A percentile compares a stretch with the other conserved stretches of the same genome.
Evolutionary conservation across 371 early-diverging fungal species (phyloP).

Genomic region (Saksenaea oblongispora): DNA sequence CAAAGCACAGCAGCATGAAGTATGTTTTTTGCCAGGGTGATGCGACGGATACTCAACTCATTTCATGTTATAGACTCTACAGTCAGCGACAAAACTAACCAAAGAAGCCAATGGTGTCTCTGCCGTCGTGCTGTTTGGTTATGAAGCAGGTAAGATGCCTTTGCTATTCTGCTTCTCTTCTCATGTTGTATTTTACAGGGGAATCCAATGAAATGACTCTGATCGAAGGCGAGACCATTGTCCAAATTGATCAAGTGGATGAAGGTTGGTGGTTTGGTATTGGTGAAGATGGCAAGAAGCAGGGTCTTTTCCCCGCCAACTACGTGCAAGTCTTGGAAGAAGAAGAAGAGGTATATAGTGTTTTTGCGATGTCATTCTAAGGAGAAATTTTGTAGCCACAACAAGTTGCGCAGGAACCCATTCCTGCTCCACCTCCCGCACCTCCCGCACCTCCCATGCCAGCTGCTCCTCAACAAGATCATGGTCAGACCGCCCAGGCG

Average conservation of each 20-base stretch:
- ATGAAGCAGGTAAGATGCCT: slow-evolving; percentile 58
- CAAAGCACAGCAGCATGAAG: slow-evolving; percentile 13
- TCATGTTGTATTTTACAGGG: slow-evolving; percentile 28
- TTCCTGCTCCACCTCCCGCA: slow-evolving; percentile 23
- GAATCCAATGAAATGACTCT: slow-evolving; percentile 88
- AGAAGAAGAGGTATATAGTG: slow-evolving; percentile 29
- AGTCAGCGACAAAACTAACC: slow-evolving; percentile 14
- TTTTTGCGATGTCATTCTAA: neutral
- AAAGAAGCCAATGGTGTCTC: slow-evolving; percentile 19
- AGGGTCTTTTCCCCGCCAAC: slow-evolving; percentile 88
- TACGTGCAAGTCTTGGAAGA: slow-evolving; percentile 71
- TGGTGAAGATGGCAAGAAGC: slow-evolving; percentile 73
- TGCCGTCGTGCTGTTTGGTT: slow-evolving; percentile 76
- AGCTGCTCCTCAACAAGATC: slow-evolving; percentile 16
- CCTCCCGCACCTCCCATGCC: slow-evolving; percentile 18
- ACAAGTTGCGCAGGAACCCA: slow-evolving; percentile 3
- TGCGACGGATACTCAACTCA: neutral
- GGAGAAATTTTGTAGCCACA: neutral
- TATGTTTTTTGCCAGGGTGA: slow-evolving; percentile 2
- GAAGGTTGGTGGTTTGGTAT: slow-evolving; percentile 92
- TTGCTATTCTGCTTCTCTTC: neutral
- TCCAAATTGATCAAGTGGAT: slow-evolving; percentile 71
- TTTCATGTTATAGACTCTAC: slow-evolving; percentile 34
- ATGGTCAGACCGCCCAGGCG: slow-evolving; percentile 59
- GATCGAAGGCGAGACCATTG: slow-evolving; percentile 79